Evolutionary conservation across 345 rosid species (phyloP), one percentile per base, ranked within the genome.

Genomic region (Clarkia xantiana): DNA sequence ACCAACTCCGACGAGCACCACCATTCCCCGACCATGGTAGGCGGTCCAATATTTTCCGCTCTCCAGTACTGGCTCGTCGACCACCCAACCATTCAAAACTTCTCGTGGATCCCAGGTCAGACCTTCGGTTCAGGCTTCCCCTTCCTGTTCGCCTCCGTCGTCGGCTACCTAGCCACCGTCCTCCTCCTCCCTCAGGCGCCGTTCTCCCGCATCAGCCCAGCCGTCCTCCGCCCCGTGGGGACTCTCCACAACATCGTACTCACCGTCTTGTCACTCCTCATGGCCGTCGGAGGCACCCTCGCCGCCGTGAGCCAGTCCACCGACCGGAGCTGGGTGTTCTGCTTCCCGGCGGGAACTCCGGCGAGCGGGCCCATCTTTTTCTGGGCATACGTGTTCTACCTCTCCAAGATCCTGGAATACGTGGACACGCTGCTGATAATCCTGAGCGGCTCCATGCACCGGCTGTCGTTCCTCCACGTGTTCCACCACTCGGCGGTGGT

Each of bases 181-280:
- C 23, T 73, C 56, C 19, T 77, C 39, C 78, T 81, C 2, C 61
- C 36, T 54, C 59, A 45, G 52, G 36, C 45, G 55, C 44, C 45
- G 53, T 67, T 17, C 56, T 44, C 54, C 72, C 70, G 36, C 57
- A 42, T 55, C 68, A n/a, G 54, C 55, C 53, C 82, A 8, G 57
- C 25, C 19, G 16, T 82, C 64, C 76, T 80, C 60, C 81, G 79
- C 66, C 79, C 83, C 22, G 69, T 85, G 70, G 71, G 94, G 0
- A 85, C 87, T 67, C 10, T 78, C 58, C 97, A 89, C 53, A 82
- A 76, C 74, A 59, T 89, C 55, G 41, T 59, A 59, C 90, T 85
- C 59, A 55, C 61, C 57, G 64, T 75, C 47, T 63, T 85, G 51
- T 89, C 95, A 29, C 49, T 76, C 50, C 36, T 59, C 72, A 80